Evolutionary conservation across 192 early-diverging fungal species (phyloP), one percentile per base, ranked within the genome.

Genomic region (Coemansia sp.): DNA sequence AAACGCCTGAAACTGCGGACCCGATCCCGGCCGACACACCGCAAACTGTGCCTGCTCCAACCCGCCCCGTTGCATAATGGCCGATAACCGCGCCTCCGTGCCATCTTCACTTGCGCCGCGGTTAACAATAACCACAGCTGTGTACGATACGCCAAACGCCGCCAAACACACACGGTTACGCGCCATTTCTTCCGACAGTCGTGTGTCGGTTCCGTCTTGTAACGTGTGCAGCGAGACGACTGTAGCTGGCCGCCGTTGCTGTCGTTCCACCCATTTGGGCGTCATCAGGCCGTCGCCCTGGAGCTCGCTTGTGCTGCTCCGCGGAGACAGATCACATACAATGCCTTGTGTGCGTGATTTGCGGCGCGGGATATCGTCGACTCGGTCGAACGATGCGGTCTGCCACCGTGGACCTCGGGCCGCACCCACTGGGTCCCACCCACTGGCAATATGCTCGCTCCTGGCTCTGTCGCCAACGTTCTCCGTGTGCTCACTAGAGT

Each of bases 101-200:
- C 12, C 47, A 8, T 68, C 65, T 12, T 64, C 67, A 7, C 35
- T 43, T 22, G 27, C 51, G 5, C 65, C 66, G 3, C 77, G 60
- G 45, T 39, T 62, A 32, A 71, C 59, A 1, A 80, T 60, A 3
- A 80, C 55, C 10, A 80, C 72, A 1, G 65, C 72, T 15, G 63
- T 63, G 50, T 80, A 80, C 0, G 69, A 29, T 15, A 80, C 55
- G 1, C 69, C 72, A 21, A 27, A 65, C 1, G 77, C 48, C 5
- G 77, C 72, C 49, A 71, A 10, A 7, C 77, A 80, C 21, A 80
- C 67, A 35, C 77, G 72, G 49, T 70, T 75, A 63, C 77, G 77
- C 56, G 77, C 77, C 21, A 80, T 50, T 24, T 74, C 77, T 32
- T 64, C 68, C 8, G 52, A 67, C 24, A 67, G 14, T 54, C 22